Percentiles rank a stretch among this genome's conserved stretches.
Conservation (phyloP, 2,329 filamentous ascomycete species). For the Sclerotinia glacialis region DNA sequence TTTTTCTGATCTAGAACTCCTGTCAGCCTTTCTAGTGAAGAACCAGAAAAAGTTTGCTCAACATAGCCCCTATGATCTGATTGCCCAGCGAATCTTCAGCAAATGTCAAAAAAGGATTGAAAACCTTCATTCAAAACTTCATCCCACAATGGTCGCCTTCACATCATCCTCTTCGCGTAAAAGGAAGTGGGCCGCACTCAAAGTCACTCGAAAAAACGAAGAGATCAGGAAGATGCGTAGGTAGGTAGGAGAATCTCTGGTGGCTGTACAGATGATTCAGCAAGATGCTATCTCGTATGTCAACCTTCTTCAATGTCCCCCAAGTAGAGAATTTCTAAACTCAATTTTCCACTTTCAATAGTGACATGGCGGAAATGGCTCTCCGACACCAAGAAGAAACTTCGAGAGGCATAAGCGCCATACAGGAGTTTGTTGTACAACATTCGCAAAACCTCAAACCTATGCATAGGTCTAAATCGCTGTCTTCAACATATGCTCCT, state of each 20-base stretch:
- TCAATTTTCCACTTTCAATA: background rate
- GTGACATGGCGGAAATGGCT: slow-evolving; percentile 2
- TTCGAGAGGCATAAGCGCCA: slow-evolving; percentile 1
- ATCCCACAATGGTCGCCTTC: background rate
- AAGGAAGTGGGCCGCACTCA: background rate
- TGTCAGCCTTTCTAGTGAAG: background rate
- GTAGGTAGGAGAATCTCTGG: slow-evolving; percentile 5
- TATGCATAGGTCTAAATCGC: background rate
- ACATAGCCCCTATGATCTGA: background rate
- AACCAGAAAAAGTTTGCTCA: background rate
- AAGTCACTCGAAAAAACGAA: background rate
- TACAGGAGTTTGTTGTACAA: slow-evolving; percentile 3
- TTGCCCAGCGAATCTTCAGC: background rate
- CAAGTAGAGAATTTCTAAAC: background rate
- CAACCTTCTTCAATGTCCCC: background rate
- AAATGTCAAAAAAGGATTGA: slow-evolving; percentile 10
- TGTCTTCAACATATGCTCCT: too few species aligned
- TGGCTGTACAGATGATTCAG: background rate
- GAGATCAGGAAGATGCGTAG: slow-evolving; percentile 1
- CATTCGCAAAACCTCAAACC: background rate
- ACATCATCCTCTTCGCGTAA: background rate
- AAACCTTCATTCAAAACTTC: background rate
- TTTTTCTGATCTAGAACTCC: background rate
- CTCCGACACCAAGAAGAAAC: slow-evolving; percentile 3
- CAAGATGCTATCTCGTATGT: slow-evolving; percentile 4